phyloP scores from a whole-genome alignment of 2,329 filamentous ascomycete genomes.

The Laburnicola sp. region DNA sequence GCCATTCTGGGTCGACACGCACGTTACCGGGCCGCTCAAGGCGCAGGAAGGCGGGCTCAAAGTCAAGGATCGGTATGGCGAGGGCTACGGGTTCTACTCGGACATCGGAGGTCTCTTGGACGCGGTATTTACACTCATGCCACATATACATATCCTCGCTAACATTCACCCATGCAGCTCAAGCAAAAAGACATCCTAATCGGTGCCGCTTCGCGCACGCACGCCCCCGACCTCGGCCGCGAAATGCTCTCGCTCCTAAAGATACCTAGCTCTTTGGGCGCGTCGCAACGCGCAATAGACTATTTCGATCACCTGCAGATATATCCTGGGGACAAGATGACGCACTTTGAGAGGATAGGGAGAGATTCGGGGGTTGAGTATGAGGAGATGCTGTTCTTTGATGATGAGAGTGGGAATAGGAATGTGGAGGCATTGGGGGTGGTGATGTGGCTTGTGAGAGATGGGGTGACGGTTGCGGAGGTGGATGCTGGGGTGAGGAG shows the following conservation, averaged over 20 bases:
- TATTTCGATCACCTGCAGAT: slow-evolving; percentile 64
- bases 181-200: slow-evolving; percentile 58
- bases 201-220: slow-evolving; percentile 78
- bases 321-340: slow-evolving; percentile 78
- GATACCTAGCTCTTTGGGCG: slow-evolving; percentile 60
- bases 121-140: slow-evolving; percentile 29
- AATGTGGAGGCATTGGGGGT: slow-evolving; percentile 82
- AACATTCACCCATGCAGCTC: slow-evolving; percentile 51
- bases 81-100: slow-evolving; percentile 52
- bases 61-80: slow-evolving; percentile 57
- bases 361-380: slow-evolving; percentile 71
- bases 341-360: slow-evolving; percentile 76
- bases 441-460: slow-evolving; percentile 78
- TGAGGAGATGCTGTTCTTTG: slow-evolving; percentile 92
- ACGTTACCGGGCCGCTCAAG: slow-evolving; percentile 76
- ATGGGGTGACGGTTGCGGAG: slow-evolving; percentile 76
- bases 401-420: slow-evolving; percentile 83
- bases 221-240: slow-evolving; percentile 75
- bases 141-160: background rate
- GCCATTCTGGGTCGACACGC: slow-evolving; percentile 98
- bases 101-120: slow-evolving; percentile 49
- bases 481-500: slow-evolving; percentile 76
- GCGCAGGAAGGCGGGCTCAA: slow-evolving; percentile 47
- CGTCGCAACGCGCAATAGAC: slow-evolving; percentile 48
- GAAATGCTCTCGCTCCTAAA: slow-evolving; percentile 79